Evolutionary conservation across 257 asterid genomes (phyloP).

Genomic region (Fraxinus pennsylvanica): DNA sequence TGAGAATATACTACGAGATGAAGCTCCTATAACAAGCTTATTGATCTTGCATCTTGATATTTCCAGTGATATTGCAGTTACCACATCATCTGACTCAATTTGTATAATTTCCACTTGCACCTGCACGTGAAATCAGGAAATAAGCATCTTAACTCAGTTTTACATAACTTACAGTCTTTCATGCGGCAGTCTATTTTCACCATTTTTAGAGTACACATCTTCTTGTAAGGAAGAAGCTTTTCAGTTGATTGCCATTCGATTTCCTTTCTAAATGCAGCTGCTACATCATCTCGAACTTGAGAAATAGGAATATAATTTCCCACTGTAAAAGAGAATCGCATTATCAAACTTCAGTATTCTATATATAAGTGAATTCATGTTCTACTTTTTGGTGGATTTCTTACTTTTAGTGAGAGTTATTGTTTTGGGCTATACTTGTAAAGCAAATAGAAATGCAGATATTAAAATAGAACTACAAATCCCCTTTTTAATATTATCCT

Average conservation of each 20-base stretch:
- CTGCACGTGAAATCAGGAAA: constrained; percentile 40
- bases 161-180: not conserved
- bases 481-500: not conserved
- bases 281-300: constrained; percentile 78
- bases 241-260: constrained; percentile 63
- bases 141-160: constrained; percentile 1
- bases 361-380: not conserved
- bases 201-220: constrained; percentile 57
- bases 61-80: constrained; percentile 47
- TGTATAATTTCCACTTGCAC: constrained; percentile 67
- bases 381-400: not conserved
- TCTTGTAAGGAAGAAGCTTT: constrained; percentile 71
- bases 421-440: not conserved
- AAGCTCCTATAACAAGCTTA: constrained; percentile 76
- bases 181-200: constrained; percentile 30
- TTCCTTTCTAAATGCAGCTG: constrained; percentile 67
- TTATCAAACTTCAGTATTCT: not conserved
- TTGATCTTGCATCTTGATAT: constrained; percentile 39
- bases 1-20: constrained; percentile 68
- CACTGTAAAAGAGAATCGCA: constrained; percentile 44
- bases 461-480: not conserved
- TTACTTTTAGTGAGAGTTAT: too few relatives aligned
- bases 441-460: not conserved
- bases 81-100: constrained; percentile 78
- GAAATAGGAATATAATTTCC: constrained; percentile 70